A percentile compares a stretch with the other conserved stretches of the same genome.
phyloP scores from a whole-genome alignment of 306 rosid species.

The Potentilla sterilis region DNA sequence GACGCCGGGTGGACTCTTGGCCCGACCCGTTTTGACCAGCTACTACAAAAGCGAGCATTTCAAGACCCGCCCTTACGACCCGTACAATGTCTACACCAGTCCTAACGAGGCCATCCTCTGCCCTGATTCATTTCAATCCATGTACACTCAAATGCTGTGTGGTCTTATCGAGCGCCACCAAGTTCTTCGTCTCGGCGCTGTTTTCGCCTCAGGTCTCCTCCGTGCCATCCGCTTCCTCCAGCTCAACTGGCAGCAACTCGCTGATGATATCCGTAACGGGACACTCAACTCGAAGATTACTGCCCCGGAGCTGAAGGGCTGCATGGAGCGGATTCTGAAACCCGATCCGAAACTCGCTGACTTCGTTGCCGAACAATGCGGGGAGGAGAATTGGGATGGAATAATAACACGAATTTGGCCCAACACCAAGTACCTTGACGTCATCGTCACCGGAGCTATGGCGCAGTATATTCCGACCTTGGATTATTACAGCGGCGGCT shows the following conservation, averaged over 20 bases:
- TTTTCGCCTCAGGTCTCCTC: conserved; percentile 60
- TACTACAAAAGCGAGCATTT: conserved; percentile 60
- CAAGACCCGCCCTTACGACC: conserved; percentile 65
- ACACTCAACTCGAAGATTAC: conserved; percentile 31
- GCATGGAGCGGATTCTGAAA: conserved; percentile 24
- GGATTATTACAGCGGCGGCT: conserved; percentile 48
- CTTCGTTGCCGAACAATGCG: conserved; percentile 34
- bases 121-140: conserved; percentile 57
- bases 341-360: conserved; percentile 37
- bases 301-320: conserved; percentile 28
- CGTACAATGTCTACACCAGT: conserved; percentile 54
- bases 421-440: conserved; percentile 52
- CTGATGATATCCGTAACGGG: conserved; percentile 39
- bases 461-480: conserved; percentile 64
- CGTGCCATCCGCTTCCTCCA: conserved; percentile 57
- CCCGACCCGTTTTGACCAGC: conserved; percentile 59
- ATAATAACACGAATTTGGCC: conserved; percentile 55
- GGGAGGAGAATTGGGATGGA: conserved; percentile 50
- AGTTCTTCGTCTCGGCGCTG: conserved; percentile 61
- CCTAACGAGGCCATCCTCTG: conserved; percentile 62
- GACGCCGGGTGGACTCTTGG: conserved; percentile 58
- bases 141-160: conserved; percentile 60
- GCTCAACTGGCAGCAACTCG: conserved; percentile 46
- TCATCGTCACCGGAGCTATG: conserved; percentile 63
- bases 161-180: conserved; percentile 45